Base-by-base conservation (phyloP, 2,329 filamentous ascomycete species). In the Sporothrix mexicana region DNA sequence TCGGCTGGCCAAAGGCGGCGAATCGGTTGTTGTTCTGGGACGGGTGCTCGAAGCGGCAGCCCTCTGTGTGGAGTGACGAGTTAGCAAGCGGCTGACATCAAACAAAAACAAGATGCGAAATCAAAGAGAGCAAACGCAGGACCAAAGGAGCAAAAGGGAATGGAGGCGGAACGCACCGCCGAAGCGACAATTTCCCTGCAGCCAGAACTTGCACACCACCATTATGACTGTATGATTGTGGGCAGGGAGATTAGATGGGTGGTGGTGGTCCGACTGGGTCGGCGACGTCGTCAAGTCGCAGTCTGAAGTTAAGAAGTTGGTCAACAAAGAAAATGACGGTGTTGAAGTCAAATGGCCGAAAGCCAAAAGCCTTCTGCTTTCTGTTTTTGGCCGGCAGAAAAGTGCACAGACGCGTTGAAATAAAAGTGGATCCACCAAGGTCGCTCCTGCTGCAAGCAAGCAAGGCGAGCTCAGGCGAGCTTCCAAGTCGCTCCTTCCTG, bases 31-130 rank as follows among this genome's bases (percentile, higher is more conserved):
- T 78, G 69, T 80, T 83, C 36, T 74, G 74, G 25, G 73, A 75
- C 10, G 81, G 85, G 76, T 90, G 87, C 72, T 90, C 87, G 77
- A 85, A 88, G 72, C 85, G 83, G 77, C 88, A 90, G 67, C 78
- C 83, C 64, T 82, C 88, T 90, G 70, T 15, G 13, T 8, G 45
- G 6, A 2, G 51, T 12, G 9, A n/a, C 30, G 49, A 25, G 43
- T 9, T 47, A 59, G 55, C 20, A 59, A 36, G 2, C 25, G 30
- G 7, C 7, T 36, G 30, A 5, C 4, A 36, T 7, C 2, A 5
- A 5, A 5, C 7, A 6, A 7, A 13, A 13, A 13, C 13, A 61
- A 6, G 55, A 13, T 8, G 43, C n/a, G 30, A 67, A 64, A 13
- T 25, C 20, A 41, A 41, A 17, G 15, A 41, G 36, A 23, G 13